Evolutionary conservation across 2,329 filamentous ascomycete species (phyloP).

Genomic region (Dactylellina drechsleri): DNA sequence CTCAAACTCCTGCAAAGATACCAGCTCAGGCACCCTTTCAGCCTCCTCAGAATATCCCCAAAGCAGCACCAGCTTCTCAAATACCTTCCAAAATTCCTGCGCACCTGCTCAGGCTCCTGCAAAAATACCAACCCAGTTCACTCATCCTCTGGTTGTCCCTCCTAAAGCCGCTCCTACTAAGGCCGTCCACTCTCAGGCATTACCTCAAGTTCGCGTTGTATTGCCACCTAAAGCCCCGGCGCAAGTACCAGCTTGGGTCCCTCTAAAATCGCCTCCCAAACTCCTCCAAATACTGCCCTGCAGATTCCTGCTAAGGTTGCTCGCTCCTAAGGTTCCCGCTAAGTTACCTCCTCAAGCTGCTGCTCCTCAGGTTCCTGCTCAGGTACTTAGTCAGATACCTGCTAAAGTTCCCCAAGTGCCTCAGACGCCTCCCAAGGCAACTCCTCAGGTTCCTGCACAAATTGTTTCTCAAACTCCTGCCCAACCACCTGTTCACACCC

Average conservation of each 20-base stretch:
- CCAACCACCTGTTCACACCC: not conserved
- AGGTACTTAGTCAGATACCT: too few relatives aligned
- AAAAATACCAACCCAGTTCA: not conserved
- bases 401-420: too few relatives aligned
- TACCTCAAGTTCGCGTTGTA: not conserved
- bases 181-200: not conserved
- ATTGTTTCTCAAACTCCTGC: not conserved
- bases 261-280: not conserved
- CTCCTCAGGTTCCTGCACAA: too few relatives aligned
- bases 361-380: not conserved
- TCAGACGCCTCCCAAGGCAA: too few relatives aligned
- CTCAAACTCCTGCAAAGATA: not conserved
- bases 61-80: not conserved
- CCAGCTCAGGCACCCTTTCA: not conserved
- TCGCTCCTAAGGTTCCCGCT: too few relatives aligned
- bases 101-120: not conserved
- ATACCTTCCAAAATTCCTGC: not conserved
- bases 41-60: not conserved
- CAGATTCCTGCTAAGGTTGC: not conserved
- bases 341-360: too few relatives aligned
- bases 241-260: not conserved
- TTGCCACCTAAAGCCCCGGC: too few relatives aligned
- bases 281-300: not conserved
- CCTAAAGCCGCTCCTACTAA: not conserved
- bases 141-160: not conserved